Base-by-base conservation (phyloP, 2,329 filamentous ascomycete genomes). In the Fusarium sp. region DNA sequence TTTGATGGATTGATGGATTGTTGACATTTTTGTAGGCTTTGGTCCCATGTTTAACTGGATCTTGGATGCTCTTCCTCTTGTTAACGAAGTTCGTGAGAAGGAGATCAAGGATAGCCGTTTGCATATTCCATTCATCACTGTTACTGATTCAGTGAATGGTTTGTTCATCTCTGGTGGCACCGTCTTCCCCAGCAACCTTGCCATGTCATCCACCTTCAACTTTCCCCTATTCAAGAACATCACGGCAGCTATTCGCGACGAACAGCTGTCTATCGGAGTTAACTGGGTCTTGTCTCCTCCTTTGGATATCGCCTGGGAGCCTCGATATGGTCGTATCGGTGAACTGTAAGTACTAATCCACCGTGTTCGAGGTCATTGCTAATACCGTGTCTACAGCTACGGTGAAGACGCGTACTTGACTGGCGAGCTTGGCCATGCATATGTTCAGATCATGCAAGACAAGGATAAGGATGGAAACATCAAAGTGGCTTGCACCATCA, bases 361-460 rank as follows among this genome's bases (percentile, higher is more conserved):
- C 16, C 4, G 4, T 6, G 2, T 3, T 18, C 0, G 4, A 6
- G 13, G 4, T 7, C 9, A 4, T 38, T 2, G 25, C 51, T 73
- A 71, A 23, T 67, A 72, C 55, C 73, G 64, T 65, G 75, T 11
- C 6, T 4, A 10, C 31, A 78, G 76, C 57, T 78, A 73, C 23
- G 77, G 78, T 2, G 78, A 79, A 58, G 78, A 79, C 38, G 25
- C 70, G 1, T 78, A 77, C 29, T 62, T 79, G 2, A 72, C 75
- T 5, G 75, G 75, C 3, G 74, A 77, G 29, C 77, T 79, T 55
- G 78, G 73, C 3, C 68, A 75, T 13, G 57, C 64, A 6, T 80
- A 79, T 50, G 74, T 79, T 46, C 69, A 78, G 55, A 77, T 70
- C 2, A 80, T 80, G 78, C 77, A 80, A 54, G 74, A 77, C 31